Evolutionary conservation across 495 filamentous ascomycete genomes (phyloP), one percentile per base, ranked within the genome.

Genomic region (Penicillium longicatenatum): DNA sequence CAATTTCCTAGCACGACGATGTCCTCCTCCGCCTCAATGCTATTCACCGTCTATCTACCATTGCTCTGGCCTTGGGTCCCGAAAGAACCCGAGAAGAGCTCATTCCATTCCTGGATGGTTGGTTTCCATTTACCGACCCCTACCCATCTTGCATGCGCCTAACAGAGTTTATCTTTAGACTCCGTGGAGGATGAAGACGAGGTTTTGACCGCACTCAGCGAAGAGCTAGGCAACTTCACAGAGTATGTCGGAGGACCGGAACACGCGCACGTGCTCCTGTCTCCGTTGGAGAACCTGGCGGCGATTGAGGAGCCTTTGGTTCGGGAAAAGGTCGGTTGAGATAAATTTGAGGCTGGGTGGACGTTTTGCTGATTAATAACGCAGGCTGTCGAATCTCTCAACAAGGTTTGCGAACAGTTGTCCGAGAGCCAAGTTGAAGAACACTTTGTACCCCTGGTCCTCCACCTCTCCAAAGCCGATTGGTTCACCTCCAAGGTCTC

Each of bases 401-500:
- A 98, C 85, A 98, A 97, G 79, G 97, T 98, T 69, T 97, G 93
- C 81, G 83, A 85, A 66, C 85, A 97, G 69, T 82, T 98, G 35
- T 94, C 91, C 31, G 81, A 91, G 63, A 82, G 90, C 65, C 94
- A 98, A 77, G 86, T 98, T 70, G 95, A 98, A 79, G 90, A 98
- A 67, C 87, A 89, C 71, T 98, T 97, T 77, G 91, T 98, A 65
- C 94, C 95, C 26, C 88, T 98, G 62, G 89, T 90, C 52, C 84
- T 96, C 65, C 90, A 94, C 62, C 88, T 98, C 52, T 96, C 94
- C 54, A 98, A 97, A 83, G 95, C 94, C 72, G 94, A 98, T 79
- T 98, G 94, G 94, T 98, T 98, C 70, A 98, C 94, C 29, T 98
- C 95, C 58, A 98, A 98, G 75, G 94, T 98, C 51, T 98, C 94